Evolutionary conservation across 306 rosid genomes (phyloP).

Genomic region (Potentilla sterilis): DNA sequence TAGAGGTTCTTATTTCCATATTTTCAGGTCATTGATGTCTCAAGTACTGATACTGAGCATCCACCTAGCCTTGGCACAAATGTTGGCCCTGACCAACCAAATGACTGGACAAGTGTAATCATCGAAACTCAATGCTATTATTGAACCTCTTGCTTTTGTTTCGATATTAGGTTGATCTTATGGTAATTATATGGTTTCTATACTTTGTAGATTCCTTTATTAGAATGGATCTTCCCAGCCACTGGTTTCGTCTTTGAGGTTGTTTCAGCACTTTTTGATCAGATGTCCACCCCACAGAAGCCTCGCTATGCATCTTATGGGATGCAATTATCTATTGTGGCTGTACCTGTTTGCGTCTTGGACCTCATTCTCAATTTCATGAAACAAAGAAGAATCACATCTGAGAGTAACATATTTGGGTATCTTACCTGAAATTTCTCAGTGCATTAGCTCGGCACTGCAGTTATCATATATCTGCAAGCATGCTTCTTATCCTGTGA

Average conservation of each 20-base stretch:
- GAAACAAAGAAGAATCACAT: neutral
- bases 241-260: neutral
- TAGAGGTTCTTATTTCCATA: neutral
- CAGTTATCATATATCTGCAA: neutral
- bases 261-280: neutral
- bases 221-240: neutral
- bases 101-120: neutral
- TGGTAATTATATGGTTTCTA: neutral
- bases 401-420: neutral
- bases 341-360: neutral
- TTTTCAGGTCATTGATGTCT: neutral
- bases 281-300: neutral
- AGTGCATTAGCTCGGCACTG: neutral
- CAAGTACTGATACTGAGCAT: neutral
- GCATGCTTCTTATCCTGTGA: neutral
- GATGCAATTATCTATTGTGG: neutral
- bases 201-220: neutral
- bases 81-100: neutral
- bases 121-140: neutral
- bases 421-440: conserved; percentile 6
- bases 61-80: neutral
- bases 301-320: neutral
- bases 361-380: neutral
- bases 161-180: neutral
- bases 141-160: neutral